Conservation (phyloP, 768 basidiomycete genomes). For the Mycena sanguinolenta region DNA sequence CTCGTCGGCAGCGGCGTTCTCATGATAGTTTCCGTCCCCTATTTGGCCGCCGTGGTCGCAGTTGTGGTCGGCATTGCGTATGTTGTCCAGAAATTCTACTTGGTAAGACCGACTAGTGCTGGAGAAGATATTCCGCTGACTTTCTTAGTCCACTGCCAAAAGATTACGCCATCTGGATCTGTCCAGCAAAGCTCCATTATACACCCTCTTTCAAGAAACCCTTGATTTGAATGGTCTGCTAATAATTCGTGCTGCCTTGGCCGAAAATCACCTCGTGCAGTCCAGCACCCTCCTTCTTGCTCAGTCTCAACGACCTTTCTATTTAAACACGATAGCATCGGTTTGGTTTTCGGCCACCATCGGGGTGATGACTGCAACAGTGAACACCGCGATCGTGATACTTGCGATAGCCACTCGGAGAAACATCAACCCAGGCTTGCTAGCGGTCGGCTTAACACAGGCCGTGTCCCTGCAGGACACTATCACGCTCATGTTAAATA, state of each 20-base stretch:
- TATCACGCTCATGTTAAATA: constrained; percentile 32
- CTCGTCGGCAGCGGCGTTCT: constrained; percentile 68
- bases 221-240: constrained; percentile 49
- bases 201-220: constrained; percentile 47
- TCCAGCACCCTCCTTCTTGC: constrained; percentile 21
- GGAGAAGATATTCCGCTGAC: constrained; percentile 59
- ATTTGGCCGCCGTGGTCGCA: constrained; percentile 67
- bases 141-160: constrained; percentile 64
- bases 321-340: constrained; percentile 21
- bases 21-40: constrained; percentile 65
- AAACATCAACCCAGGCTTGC: constrained; percentile 26
- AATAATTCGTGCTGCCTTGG: constrained; percentile 75
- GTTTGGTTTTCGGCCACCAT: constrained; percentile 30
- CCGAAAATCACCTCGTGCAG: constrained; percentile 60
- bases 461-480: constrained; percentile 33
- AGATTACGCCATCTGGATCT: constrained; percentile 35
- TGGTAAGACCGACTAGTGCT: constrained; percentile 44
- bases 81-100: constrained; percentile 37
- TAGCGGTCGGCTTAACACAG: constrained; percentile 31
- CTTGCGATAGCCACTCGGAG: constrained; percentile 29
- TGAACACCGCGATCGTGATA: constrained; percentile 30
- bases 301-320: constrained; percentile 24
- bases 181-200: constrained; percentile 57
- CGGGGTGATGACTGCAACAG: constrained; percentile 29
- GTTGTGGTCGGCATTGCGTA: constrained; percentile 61